Evolutionary conservation across 2,329 filamentous ascomycete species (phyloP), one percentile per base, ranked within the genome.

Genomic region (Dactylellina haptotyla): DNA sequence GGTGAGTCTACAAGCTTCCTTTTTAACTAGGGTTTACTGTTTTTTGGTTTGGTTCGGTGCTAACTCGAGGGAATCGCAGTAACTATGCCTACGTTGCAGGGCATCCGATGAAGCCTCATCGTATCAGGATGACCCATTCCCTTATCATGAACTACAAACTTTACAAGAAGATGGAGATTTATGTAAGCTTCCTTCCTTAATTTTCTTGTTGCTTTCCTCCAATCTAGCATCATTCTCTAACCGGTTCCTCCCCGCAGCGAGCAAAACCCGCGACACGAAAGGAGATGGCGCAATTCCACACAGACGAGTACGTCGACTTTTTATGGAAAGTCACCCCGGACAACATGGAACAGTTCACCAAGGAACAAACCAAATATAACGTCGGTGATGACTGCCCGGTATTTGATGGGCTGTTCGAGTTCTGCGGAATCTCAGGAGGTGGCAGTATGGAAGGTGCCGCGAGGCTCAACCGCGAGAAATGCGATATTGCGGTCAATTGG

Each of bases 401-500:
- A 0, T 90, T 90, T 74, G 88, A 90, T 76, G 88, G 88, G 14
- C 82, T 90, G 14, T 90, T 90, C 75, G 88, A 90, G 78, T 90
- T 89, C 79, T 90, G 88, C 77, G 87, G 87, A 16, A 90, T 90
- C 79, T 89, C 87, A 76, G 88, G 88, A 8, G 88, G 88, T 65
- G 88, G 88, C 34, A 88, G 86, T 75, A 90, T 90, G 88, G 88
- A 90, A 80, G 88, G 88, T 58, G 88, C 88, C 8, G 88, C 88
- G n/a, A 84, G 87, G 58, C 80, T 90, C 76, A 90, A 89, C 77
- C 82, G 88, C 65, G 86, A 86, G 51, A 90, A 90, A 79, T 90
- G 88, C 78, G 88, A 90, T 77, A 97, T 99, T 79, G 95, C 95
- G 63, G 93, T 99, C 79, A 96, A 96, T 78, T 99, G 95, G 95